Percentiles rank a stretch among this genome's conserved stretches.
Conservation (phyloP, 2,329 filamentous ascomycete species). For the Cladorrhinum sp. region DNA sequence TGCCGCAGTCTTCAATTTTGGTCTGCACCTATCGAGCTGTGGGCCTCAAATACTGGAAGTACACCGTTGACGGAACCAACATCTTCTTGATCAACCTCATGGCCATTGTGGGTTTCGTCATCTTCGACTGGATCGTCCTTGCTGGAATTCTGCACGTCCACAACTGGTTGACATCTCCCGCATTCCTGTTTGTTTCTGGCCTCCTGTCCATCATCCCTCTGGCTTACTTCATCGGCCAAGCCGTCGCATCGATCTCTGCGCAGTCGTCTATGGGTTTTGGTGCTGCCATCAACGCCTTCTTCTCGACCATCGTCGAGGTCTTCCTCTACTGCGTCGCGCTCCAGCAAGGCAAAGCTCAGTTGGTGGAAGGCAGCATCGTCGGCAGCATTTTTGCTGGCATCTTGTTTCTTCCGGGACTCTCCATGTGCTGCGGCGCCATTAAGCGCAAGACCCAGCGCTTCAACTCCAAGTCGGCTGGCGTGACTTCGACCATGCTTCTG, state of each 20-base stretch:
- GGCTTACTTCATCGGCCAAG: slow-evolving; percentile 98
- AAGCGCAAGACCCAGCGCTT: slow-evolving; percentile 98
- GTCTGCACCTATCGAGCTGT: slow-evolving; percentile 97
- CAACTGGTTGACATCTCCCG: slow-evolving; percentile 72
- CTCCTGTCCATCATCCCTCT: slow-evolving; percentile 91
- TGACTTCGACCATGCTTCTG: slow-evolving; percentile 95
- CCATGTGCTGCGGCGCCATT: slow-evolving; percentile 98
- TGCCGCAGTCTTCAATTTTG: slow-evolving; percentile 78
- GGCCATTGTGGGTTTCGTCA: slow-evolving; percentile 87
- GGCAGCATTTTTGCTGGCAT: slow-evolving; percentile 98
- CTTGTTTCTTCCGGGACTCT: slow-evolving; percentile 87
- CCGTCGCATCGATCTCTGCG: slow-evolving; percentile 95
- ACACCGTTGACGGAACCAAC: slow-evolving; percentile 96
- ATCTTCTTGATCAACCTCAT: slow-evolving; percentile 98
- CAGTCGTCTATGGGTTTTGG: slow-evolving; percentile 98
- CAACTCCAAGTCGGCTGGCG: slow-evolving; percentile 92
- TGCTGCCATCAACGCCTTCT: slow-evolving; percentile 96
- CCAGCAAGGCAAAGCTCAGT: slow-evolving; percentile 82
- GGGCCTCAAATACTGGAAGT: slow-evolving; percentile 97
- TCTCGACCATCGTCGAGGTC: slow-evolving; percentile 95
- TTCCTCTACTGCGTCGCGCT: slow-evolving; percentile 96
- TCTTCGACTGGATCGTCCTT: slow-evolving; percentile 86
- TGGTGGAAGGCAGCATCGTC: slow-evolving; percentile 95
- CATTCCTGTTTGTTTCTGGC: slow-evolving; percentile 79
- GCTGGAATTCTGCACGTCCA: slow-evolving; percentile 65